These are phyloP conservation scores for Cryptococcus depauperatus DNA, from an alignment of 1,284 basidiomycete species.

Conservation along the genomic window DNA sequence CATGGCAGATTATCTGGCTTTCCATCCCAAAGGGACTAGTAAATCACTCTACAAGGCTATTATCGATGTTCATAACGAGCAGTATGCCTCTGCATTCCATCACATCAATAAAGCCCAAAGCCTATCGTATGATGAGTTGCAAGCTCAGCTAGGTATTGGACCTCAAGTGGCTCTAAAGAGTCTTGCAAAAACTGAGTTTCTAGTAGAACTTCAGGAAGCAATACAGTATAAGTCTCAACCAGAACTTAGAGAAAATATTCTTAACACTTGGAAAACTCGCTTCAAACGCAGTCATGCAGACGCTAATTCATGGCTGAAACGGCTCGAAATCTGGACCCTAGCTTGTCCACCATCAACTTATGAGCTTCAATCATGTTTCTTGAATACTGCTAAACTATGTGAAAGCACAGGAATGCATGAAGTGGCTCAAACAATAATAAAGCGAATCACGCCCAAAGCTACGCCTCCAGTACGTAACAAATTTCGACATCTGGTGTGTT, in stretches of 20 bases:
- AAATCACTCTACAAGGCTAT: slow-evolving; percentile 43
- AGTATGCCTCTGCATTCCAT: slow-evolving; percentile 31
- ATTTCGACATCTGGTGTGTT: background rate
- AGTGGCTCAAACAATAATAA: slow-evolving; percentile 26
- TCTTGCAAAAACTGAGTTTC: slow-evolving; percentile 35
- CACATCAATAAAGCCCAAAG: slow-evolving; percentile 38
- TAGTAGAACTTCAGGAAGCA: slow-evolving; percentile 38
- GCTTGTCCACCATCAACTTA: slow-evolving; percentile 26
- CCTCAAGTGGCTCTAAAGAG: slow-evolving; percentile 31
- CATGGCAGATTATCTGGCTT: slow-evolving; percentile 38
- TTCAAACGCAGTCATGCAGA: slow-evolving; percentile 35
- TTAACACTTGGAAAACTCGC: slow-evolving; percentile 22
- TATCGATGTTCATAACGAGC: slow-evolving; percentile 32
- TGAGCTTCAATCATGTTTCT: slow-evolving; percentile 29
- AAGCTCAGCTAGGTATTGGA: slow-evolving; percentile 22
- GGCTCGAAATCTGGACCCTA: slow-evolving; percentile 34
- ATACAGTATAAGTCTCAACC: slow-evolving; percentile 36
- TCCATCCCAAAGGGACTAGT: slow-evolving; percentile 36
- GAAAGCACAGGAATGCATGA: slow-evolving; percentile 29
- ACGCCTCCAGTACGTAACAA: slow-evolving; percentile 22
- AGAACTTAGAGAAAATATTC: slow-evolving; percentile 22
- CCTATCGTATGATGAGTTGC: slow-evolving; percentile 37
- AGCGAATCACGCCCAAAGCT: slow-evolving; percentile 15
- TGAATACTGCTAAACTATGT: slow-evolving; percentile 37
- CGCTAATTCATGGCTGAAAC: slow-evolving; percentile 34